Conservation (phyloP, 352 stramenopile species). For the Plasmopara viticola region DNA sequence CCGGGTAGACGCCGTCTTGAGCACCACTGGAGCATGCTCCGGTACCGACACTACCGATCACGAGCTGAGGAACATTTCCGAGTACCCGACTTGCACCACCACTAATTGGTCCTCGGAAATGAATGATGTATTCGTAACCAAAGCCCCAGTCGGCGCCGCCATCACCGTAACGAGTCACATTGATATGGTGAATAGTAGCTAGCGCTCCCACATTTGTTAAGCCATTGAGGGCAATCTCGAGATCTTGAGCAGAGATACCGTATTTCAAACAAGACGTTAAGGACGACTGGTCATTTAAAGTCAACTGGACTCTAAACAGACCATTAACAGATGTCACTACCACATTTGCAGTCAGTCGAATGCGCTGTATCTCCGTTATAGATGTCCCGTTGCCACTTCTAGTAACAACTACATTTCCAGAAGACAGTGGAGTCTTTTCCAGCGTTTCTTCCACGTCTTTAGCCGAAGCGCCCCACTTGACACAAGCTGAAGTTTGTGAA, state of each 20-base stretch:
- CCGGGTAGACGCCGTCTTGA: slow-evolving; percentile 39
- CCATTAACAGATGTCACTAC: slow-evolving; percentile 40
- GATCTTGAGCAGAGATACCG: slow-evolving; percentile 43
- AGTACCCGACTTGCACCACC: slow-evolving; percentile 56
- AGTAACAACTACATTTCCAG: slow-evolving; percentile 53
- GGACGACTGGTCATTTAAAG: slow-evolving; percentile 40
- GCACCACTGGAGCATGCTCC: slow-evolving; percentile 27
- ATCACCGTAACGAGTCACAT: slow-evolving; percentile 60
- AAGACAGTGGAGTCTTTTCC: slow-evolving; percentile 26
- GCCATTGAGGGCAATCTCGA: slow-evolving; percentile 60
- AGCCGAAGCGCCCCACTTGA: slow-evolving; percentile 53
- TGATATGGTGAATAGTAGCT: slow-evolving; percentile 39
- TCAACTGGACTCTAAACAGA: slow-evolving; percentile 63
- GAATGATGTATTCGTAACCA: slow-evolving; percentile 70
- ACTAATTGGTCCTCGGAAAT: slow-evolving; percentile 48
- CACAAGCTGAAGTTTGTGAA: slow-evolving; percentile 26
- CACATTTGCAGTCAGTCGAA: slow-evolving; percentile 63
- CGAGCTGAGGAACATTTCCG: slow-evolving; percentile 43
- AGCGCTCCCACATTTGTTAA: slow-evolving; percentile 35
- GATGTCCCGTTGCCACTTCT: slow-evolving; percentile 49
- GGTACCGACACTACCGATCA: slow-evolving; percentile 46
- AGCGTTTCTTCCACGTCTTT: slow-evolving; percentile 39
- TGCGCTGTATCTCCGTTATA: slow-evolving; percentile 59
- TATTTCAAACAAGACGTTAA: slow-evolving; percentile 66
- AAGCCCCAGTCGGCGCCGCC: slow-evolving; percentile 62